phyloP scores from a whole-genome alignment of 225 moss, liverwort and hornwort genomes.

The Pleurozium schreberi region DNA sequence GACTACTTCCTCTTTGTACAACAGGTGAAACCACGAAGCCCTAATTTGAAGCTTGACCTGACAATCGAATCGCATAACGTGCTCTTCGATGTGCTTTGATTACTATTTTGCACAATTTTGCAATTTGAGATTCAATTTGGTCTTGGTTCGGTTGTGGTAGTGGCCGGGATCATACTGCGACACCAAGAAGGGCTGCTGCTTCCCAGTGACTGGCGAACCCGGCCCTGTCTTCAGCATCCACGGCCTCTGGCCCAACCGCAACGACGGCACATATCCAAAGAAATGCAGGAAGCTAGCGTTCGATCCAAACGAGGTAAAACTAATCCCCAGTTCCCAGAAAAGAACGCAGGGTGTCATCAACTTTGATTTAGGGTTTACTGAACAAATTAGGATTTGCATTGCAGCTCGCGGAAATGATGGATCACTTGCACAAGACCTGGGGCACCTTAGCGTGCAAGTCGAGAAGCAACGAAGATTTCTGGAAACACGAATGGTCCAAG shows the following conservation, averaged over 20 bases:
- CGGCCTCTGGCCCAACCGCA: constrained; percentile 78
- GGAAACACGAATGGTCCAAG: constrained; percentile 81
- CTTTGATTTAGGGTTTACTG: background rate
- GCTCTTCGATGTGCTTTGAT: background rate
- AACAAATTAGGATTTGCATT: background rate
- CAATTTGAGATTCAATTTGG: background rate
- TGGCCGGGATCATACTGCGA: constrained; percentile 90
- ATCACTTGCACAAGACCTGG: constrained; percentile 42
- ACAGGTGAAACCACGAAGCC: constrained; percentile 1
- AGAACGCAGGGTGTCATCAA: background rate
- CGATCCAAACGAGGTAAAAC: constrained; percentile 29
- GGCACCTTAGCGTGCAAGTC: constrained; percentile 67
- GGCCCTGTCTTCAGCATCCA: constrained; percentile 69
- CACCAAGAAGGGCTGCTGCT: constrained; percentile 53
- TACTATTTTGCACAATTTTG: background rate
- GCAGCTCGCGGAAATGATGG: constrained; percentile 52
- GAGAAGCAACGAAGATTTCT: constrained; percentile 35
- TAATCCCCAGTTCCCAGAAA: background rate
- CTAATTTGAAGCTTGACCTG: background rate
- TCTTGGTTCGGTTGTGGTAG: constrained; percentile 12
- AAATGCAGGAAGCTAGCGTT: constrained; percentile 36
- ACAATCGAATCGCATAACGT: background rate
- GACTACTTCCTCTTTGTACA: constrained; percentile 38
- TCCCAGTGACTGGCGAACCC: constrained; percentile 48
- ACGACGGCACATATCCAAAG: constrained; percentile 50